phyloP scores from a whole-genome alignment of 2,329 filamentous ascomycete genomes.

The Ciborinia camelliae region DNA sequence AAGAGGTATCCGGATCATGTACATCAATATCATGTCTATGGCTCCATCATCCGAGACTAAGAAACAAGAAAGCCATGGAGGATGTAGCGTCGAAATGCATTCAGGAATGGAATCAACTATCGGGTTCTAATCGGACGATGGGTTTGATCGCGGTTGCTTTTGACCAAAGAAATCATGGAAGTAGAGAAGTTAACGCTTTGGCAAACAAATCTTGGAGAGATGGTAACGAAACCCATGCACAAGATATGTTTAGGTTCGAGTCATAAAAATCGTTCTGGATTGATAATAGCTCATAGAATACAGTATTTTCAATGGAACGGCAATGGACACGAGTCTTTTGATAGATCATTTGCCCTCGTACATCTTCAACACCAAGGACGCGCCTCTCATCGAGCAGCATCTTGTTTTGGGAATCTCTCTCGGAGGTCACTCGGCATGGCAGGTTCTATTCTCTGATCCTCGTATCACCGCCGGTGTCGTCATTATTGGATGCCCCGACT shows the following conservation, averaged over 20 bases:
- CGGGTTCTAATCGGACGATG: slow-evolving; percentile 32
- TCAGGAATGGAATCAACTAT: slow-evolving; percentile 59
- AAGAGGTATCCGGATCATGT: slow-evolving; percentile 58
- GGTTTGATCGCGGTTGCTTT: slow-evolving; percentile 77
- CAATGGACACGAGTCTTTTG: slow-evolving; percentile 69
- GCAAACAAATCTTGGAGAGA: slow-evolving; percentile 75
- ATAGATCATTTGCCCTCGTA: slow-evolving; percentile 78
- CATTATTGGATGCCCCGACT: slow-evolving; percentile 89
- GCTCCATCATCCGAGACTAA: slow-evolving; percentile 79
- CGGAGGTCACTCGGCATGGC: slow-evolving; percentile 86
- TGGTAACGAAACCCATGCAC: slow-evolving; percentile 74
- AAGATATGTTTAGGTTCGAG: slow-evolving; percentile 72
- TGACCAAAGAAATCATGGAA: slow-evolving; percentile 91
- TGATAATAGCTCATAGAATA: slow-evolving; percentile 1
- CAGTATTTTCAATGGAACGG: slow-evolving; percentile 67
- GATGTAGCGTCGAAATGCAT: slow-evolving; percentile 68
- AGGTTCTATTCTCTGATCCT: slow-evolving; percentile 72
- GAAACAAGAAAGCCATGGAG: slow-evolving; percentile 69
- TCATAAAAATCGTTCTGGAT: neutral
- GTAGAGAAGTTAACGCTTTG: slow-evolving; percentile 59
- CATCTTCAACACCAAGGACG: slow-evolving; percentile 54
- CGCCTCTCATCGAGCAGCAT: slow-evolving; percentile 55
- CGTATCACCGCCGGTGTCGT: slow-evolving; percentile 75
- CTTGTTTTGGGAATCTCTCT: slow-evolving; percentile 79
- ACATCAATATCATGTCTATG: slow-evolving; percentile 74